These are phyloP conservation scores for Paramyrothecium sp. DNA, from an alignment of 2,329 filamentous ascomycete genomes.

Conservation along the genomic window DNA sequence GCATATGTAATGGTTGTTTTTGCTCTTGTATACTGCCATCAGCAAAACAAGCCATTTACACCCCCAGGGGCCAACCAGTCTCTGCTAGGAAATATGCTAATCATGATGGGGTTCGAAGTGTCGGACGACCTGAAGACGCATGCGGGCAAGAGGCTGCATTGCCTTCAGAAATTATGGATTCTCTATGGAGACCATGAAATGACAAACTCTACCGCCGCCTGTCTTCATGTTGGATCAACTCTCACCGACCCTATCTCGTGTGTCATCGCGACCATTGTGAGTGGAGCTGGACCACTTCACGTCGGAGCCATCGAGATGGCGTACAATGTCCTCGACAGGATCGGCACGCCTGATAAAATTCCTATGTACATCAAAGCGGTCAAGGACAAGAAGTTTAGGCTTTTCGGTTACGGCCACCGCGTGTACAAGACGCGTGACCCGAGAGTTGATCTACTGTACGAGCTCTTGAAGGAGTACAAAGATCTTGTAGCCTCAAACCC, in stretches of 20 bases:
- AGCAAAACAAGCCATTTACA: slow-evolving; percentile 30
- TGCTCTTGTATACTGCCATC: slow-evolving; percentile 29
- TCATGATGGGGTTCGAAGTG: background rate
- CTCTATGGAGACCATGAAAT: slow-evolving; percentile 48
- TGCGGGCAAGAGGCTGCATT: slow-evolving; percentile 20
- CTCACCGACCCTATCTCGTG: slow-evolving; percentile 42
- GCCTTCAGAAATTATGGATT: slow-evolving; percentile 36
- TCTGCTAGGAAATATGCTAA: slow-evolving; percentile 43
- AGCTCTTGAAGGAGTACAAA: slow-evolving; percentile 18
- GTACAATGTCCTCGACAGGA: slow-evolving; percentile 36
- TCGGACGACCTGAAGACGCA: no score
- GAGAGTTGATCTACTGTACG: slow-evolving; percentile 26
- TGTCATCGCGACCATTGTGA: slow-evolving; percentile 27
- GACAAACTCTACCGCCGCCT: slow-evolving; percentile 45
- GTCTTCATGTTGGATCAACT: slow-evolving; percentile 44
- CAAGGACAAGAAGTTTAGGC: slow-evolving; percentile 35
- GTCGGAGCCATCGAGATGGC: slow-evolving; percentile 48
- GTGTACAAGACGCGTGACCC: slow-evolving; percentile 35
- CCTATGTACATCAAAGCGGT: slow-evolving; percentile 34
- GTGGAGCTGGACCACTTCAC: slow-evolving; percentile 29
- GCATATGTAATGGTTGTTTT: background rate
- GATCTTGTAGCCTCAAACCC: slow-evolving; percentile 22
- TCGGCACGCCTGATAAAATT: slow-evolving; percentile 35
- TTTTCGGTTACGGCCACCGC: slow-evolving; percentile 42
- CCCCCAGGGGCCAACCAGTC: slow-evolving; percentile 23